These are phyloP conservation scores for Papilionanthe hybrid DNA, from an alignment of 116 monocot species.

Conservation along the genomic window DNA sequence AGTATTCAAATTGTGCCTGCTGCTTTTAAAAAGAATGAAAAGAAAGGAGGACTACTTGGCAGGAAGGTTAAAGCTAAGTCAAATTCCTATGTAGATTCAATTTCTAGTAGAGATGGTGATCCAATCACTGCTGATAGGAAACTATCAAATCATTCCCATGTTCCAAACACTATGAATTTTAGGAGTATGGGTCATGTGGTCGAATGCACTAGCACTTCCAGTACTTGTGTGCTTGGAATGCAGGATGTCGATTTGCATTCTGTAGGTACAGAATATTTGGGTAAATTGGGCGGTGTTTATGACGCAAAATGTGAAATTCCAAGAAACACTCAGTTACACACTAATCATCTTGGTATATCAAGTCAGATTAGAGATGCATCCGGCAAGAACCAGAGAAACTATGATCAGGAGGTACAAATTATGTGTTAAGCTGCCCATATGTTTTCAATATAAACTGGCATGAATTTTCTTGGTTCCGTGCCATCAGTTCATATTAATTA, in stretches of 20 bases:
- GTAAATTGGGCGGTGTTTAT: slow-evolving; percentile 9
- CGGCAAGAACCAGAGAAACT: slow-evolving; percentile 12
- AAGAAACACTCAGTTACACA: background rate
- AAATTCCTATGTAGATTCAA: background rate
- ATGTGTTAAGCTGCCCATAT: background rate
- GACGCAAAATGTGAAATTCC: background rate
- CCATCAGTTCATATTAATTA: background rate
- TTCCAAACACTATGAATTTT: background rate
- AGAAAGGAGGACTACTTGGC: background rate
- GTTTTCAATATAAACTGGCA: background rate
- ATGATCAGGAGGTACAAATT: slow-evolving; percentile 27
- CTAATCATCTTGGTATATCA: background rate
- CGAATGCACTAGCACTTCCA: slow-evolving; percentile 7
- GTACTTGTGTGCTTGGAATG: slow-evolving; percentile 3
- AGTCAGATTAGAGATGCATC: background rate
- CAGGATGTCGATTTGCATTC: slow-evolving; percentile 6
- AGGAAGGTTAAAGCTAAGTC: slow-evolving; percentile 11
- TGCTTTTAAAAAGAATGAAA: slow-evolving; percentile 7
- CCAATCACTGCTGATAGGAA: slow-evolving; percentile 1
- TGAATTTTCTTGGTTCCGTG: background rate
- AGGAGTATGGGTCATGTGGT: background rate
- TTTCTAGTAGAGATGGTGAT: background rate
- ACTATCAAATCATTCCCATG: background rate
- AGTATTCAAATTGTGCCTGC: background rate
- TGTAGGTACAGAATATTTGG: slow-evolving; percentile 1